These are phyloP conservation scores for Tetrahymena elliotti DNA, from an alignment of 73 alveolate genomes.

Conservation along the genomic window DNA sequence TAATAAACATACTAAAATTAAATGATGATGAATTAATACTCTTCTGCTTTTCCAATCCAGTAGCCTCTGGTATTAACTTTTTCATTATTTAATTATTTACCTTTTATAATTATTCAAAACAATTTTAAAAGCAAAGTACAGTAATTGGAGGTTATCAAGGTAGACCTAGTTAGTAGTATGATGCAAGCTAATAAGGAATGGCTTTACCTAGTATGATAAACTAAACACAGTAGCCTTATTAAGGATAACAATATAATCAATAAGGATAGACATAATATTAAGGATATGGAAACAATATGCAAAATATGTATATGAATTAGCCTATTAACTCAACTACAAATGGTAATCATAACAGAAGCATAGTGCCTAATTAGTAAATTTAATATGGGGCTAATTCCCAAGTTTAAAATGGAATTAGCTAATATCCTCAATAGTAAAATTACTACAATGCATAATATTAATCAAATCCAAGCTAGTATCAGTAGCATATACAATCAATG, in stretches of 20 bases:
- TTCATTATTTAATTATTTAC: not conserved
- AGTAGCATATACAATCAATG: not conserved
- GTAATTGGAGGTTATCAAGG: not conserved
- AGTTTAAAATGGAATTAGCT: not conserved
- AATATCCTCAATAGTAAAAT: not conserved
- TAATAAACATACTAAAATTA: not conserved
- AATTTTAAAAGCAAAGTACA: not conserved
- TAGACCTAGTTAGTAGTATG: not conserved
- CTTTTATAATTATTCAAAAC: not conserved
- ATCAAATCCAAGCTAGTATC: not conserved
- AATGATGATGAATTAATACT: not conserved
- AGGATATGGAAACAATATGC: not conserved
- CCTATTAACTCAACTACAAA: not conserved
- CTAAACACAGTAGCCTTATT: not conserved
- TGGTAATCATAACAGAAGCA: not conserved
- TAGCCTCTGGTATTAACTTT: not conserved
- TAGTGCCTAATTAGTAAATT: not conserved
- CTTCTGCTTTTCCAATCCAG: not conserved
- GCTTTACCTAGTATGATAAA: not conserved
- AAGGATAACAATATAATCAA: not conserved
- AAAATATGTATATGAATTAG: not conserved
- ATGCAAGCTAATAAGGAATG: not conserved
- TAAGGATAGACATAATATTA: not conserved
- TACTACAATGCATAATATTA: not conserved
- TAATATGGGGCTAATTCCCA: not conserved